Base-by-base conservation (phyloP, 1,284 basidiomycete genomes). In the Rhodotorula sp. region DNA sequence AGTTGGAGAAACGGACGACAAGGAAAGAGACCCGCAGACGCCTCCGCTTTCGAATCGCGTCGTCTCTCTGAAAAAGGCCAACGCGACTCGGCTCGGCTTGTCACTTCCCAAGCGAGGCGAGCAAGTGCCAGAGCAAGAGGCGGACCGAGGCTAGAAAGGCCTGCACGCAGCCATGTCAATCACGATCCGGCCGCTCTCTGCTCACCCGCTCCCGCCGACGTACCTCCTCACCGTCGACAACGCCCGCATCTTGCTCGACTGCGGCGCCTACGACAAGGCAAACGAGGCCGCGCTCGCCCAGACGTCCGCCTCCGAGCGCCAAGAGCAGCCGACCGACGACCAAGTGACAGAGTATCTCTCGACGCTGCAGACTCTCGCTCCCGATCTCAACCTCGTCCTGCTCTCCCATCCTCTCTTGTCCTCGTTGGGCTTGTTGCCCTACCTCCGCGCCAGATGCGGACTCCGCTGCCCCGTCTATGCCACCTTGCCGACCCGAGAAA, bases 161-260 rank as follows among this genome's bases (percentile, higher is more conserved):
- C n/a, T n/a, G n/a, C n/a, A n/a, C n/a, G n/a, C n/a, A n/a, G n/a
- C n/a, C 51, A 75, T 75, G 75, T 73, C 71, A 56, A 78, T 78
- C 68, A 72, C 68, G 7, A 66, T 78, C 29, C 76, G 74, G 3
- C 76, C 77, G 10, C 61, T 78, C 42, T 64, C 72, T 30, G 45
- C 76, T 3, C 62, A 67, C 42, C 79, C 65, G 63, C 78, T 70
- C 63, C 82, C 82, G 29, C 75, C 82, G 57, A 81, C 80, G 44
- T 98, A 97, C 81, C 84, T 98, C 54, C 86, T 99, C 30, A 90
- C 98, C 80, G 88, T 99, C 68, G 96, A 99, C 84, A 92, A 95
- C 81, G 89, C 96, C 37, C 86, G 88, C 64, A 93, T 99, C 77
- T 86, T 99, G 46, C 85, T 99, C 67, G 96, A 99, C 83, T 93